phyloP scores from a whole-genome alignment of 202 grass and related monocot species.

The Setaria viridis region DNA sequence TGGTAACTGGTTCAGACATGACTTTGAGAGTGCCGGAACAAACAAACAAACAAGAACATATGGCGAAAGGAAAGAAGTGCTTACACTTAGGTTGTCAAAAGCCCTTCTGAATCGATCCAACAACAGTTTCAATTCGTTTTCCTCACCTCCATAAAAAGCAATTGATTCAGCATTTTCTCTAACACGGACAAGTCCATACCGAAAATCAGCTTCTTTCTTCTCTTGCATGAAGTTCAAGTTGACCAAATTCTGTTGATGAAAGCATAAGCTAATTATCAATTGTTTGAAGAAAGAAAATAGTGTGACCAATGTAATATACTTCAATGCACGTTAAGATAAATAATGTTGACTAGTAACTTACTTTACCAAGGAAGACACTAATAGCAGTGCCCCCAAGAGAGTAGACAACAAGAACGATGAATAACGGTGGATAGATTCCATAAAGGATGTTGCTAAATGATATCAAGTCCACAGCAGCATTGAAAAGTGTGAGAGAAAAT shows the following conservation, averaged over 20 bases:
- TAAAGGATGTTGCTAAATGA: slow-evolving; percentile 98
- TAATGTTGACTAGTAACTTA: slow-evolving; percentile 44
- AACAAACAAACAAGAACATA: slow-evolving; percentile 16
- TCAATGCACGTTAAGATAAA: slow-evolving; percentile 30
- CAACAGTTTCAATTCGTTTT: slow-evolving; percentile 90
- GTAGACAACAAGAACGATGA: slow-evolving; percentile 92
- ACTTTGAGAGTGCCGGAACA: slow-evolving; percentile 3
- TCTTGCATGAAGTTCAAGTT: slow-evolving; percentile 99
- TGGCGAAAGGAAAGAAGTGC: slow-evolving; percentile 25
- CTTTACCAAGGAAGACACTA: slow-evolving; percentile 93
- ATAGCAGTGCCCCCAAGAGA: slow-evolving; percentile 93
- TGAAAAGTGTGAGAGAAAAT: slow-evolving; percentile 90
- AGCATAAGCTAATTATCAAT: slow-evolving; percentile 36
- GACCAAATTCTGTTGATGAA: slow-evolving; percentile 76
- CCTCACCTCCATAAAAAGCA: slow-evolving; percentile 95
- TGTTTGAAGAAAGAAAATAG: slow-evolving; percentile 25
- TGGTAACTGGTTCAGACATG: not conserved
- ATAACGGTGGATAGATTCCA: slow-evolving; percentile 96
- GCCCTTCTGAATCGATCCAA: slow-evolving; percentile 86
- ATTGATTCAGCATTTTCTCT: slow-evolving; percentile 99
- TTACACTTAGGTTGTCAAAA: slow-evolving; percentile 93
- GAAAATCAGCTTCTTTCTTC: slow-evolving; percentile 99
- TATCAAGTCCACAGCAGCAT: slow-evolving; percentile 90
- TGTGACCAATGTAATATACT: not conserved
- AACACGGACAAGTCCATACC: slow-evolving; percentile 92